These are phyloP conservation scores for Fusarium tricinctum DNA, from an alignment of 2,329 filamentous ascomycete genomes.

Conservation along the genomic window DNA sequence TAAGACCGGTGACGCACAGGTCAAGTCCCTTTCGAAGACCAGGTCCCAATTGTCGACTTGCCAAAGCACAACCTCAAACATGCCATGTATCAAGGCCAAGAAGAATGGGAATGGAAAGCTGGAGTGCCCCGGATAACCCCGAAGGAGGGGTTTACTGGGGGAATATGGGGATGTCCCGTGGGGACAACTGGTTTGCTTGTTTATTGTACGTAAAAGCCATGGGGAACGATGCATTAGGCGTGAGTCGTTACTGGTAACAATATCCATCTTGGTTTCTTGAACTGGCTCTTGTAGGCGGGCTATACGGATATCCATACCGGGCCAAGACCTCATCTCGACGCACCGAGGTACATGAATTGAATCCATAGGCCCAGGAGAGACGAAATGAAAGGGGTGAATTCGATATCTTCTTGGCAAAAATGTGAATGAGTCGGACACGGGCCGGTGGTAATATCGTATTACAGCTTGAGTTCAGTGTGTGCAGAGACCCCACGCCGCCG, in stretches of 20 bases:
- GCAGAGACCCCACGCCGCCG: not conserved
- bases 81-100: slow-evolving; percentile 14
- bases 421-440: slow-evolving; percentile 30
- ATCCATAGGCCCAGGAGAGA: slow-evolving; percentile 1
- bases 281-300: not conserved
- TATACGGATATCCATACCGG: too few relatives aligned
- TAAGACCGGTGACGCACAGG: slow-evolving; percentile 31
- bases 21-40: not conserved
- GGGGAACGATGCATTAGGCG: slow-evolving; percentile 16
- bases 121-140: slow-evolving; percentile 39
- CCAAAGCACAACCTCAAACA: slow-evolving; percentile 4
- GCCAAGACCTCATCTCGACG: too few relatives aligned
- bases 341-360: not conserved
- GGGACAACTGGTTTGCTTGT: slow-evolving; percentile 38
- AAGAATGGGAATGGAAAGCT: slow-evolving; percentile 28
- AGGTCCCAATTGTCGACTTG: not conserved
- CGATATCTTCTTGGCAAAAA: slow-evolving; percentile 18
- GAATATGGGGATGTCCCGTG: slow-evolving; percentile 42
- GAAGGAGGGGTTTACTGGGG: slow-evolving; percentile 29
- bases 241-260: not conserved
- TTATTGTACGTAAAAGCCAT: slow-evolving; percentile 46
- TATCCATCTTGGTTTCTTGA: not conserved
- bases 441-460: slow-evolving; percentile 10
- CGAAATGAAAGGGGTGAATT: not conserved
- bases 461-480: not conserved